A percentile compares a stretch with the other conserved stretches of the same genome.
Evolutionary conservation across 2,329 filamentous ascomycete species (phyloP).

Genomic region (Verticillium klebahnii): DNA sequence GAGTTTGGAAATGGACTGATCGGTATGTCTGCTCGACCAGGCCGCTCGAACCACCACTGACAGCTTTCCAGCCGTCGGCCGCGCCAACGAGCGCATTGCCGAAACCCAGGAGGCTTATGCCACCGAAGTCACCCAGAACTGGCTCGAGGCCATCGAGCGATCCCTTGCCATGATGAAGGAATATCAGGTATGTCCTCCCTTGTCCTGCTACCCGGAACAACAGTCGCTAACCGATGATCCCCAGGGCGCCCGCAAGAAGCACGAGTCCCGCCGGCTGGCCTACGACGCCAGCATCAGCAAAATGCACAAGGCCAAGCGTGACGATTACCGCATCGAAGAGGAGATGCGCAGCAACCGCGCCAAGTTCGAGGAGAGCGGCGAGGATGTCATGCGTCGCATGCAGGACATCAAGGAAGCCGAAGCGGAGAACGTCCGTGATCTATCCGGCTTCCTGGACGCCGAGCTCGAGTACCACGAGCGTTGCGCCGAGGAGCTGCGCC

Average conservation of each 20-base stretch:
- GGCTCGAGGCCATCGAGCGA: constrained; percentile 88
- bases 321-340: constrained; percentile 90
- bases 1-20: constrained; percentile 86
- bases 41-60: background rate
- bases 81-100: constrained; percentile 82
- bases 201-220: background rate
- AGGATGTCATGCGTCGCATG: constrained; percentile 90
- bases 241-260: constrained; percentile 81
- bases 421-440: constrained; percentile 72
- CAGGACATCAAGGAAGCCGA: constrained; percentile 94
- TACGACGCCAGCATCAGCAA: constrained; percentile 88
- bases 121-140: constrained; percentile 70
- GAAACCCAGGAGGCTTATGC: constrained; percentile 82
- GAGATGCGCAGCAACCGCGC: constrained; percentile 86
- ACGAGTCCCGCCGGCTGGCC: constrained; percentile 81
- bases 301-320: constrained; percentile 88
- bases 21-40: constrained; percentile 37
- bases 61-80: constrained; percentile 58
- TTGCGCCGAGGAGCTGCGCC: constrained; percentile 75
- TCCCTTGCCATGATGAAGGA: constrained; percentile 95
- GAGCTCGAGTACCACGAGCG: constrained; percentile 90
- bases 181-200: constrained; percentile 66
- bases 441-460: constrained; percentile 78
- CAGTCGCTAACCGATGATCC: constrained; percentile 11
- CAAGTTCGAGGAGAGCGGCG: constrained; percentile 93